These are phyloP conservation scores for Penicillium silybi DNA, from an alignment of 495 filamentous ascomycete genomes.

Conservation along the genomic window DNA sequence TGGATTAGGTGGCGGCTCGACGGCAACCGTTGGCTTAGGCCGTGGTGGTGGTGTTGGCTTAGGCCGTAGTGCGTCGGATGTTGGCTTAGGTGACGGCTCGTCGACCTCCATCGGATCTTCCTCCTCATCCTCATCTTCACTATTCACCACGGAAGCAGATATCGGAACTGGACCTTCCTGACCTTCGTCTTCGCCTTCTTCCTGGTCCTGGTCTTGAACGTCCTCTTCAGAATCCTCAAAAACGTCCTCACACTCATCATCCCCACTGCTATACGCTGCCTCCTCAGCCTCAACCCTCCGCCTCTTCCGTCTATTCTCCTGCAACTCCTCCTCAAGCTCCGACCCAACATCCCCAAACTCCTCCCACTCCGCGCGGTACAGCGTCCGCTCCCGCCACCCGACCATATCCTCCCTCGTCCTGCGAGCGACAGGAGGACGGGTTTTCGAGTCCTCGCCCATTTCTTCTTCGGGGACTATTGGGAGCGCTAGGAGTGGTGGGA, in stretches of 20 bases:
- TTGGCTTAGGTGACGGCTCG: not conserved
- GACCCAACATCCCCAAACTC: slow-evolving; percentile 31
- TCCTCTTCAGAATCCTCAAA: not conserved
- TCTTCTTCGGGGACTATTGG: slow-evolving; percentile 13
- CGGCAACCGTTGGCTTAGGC: no score
- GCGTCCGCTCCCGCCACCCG: slow-evolving; percentile 44
- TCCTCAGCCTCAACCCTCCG: slow-evolving; percentile 16
- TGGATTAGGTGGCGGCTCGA: no score
- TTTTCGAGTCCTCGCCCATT: slow-evolving; percentile 7
- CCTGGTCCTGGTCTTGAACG: not conserved
- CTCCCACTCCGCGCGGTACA: slow-evolving; percentile 51
- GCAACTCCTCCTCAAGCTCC: slow-evolving; percentile 31
- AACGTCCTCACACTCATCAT: not conserved
- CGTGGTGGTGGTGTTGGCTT: no score
- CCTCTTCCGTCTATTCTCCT: slow-evolving; percentile 31
- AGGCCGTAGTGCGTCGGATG: no score
- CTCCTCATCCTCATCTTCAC: not conserved
- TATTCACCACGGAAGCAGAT: not conserved
- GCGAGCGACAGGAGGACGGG: slow-evolving; percentile 21
- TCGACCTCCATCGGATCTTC: slow-evolving; percentile 1
- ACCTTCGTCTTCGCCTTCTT: not conserved
- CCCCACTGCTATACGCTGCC: not conserved
- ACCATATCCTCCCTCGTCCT: slow-evolving; percentile 28
- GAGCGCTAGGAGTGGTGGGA: slow-evolving; percentile 10
- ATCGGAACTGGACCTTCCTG: not conserved